Percentiles rank a stretch among this genome's conserved stretches.
phyloP scores from a whole-genome alignment of 2,329 filamentous ascomycete genomes.

The Amauroascus niger region DNA sequence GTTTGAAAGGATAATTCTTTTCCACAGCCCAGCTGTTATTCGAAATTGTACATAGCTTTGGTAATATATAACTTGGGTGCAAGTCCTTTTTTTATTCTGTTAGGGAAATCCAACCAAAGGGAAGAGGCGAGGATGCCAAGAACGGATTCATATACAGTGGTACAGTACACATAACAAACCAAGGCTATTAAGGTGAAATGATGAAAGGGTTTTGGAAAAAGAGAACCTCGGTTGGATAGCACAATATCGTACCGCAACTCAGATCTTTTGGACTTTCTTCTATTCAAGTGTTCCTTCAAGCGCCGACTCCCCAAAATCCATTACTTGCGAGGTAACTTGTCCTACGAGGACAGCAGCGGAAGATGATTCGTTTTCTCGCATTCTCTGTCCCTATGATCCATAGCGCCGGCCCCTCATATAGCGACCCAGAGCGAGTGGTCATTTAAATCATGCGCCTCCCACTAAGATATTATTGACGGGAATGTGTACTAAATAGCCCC shows the following conservation, averaged over 20 bases:
- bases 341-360: background rate
- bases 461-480: slow-evolving; percentile 44
- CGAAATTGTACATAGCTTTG: slow-evolving; percentile 3
- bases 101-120: background rate
- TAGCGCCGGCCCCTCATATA: background rate
- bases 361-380: background rate
- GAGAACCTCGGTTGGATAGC: background rate
- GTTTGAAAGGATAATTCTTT: background rate
- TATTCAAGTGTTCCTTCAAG: background rate
- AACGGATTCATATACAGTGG: slow-evolving; percentile 9
- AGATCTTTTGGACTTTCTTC: background rate
- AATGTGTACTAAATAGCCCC: slow-evolving; percentile 36
- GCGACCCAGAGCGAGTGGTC: background rate
- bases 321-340: background rate
- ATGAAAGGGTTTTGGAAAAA: background rate
- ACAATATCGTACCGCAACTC: background rate
- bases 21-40: background rate
- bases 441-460: slow-evolving; percentile 34
- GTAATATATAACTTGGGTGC: background rate
- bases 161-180: slow-evolving; percentile 2
- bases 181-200: background rate
- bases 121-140: background rate
- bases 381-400: background rate
- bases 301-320: background rate
- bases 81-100: no score